A percentile compares a stretch with the other conserved stretches of the same genome.
phyloP scores from a whole-genome alignment of 805 yeast species.

The Barnettozyma salicaria region DNA sequence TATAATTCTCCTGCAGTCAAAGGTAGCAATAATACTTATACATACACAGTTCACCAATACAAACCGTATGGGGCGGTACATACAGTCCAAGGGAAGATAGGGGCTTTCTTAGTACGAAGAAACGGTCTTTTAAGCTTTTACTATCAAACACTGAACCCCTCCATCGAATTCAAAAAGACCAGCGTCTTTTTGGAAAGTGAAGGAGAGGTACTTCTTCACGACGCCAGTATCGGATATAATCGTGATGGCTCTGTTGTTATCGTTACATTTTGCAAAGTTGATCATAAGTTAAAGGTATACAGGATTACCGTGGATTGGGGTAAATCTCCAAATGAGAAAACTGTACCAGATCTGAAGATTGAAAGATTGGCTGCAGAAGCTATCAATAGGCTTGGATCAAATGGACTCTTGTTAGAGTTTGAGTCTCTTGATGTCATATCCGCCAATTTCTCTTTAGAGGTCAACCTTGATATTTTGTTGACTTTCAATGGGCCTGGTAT shows the following conservation, averaged over 20 bases:
- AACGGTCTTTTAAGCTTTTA: constrained; percentile 56
- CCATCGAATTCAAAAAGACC: constrained; percentile 47
- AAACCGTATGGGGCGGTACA: constrained; percentile 59
- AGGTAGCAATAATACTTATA: constrained; percentile 31
- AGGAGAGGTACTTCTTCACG: constrained; percentile 24
- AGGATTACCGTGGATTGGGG: constrained; percentile 51
- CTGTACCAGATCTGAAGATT: constrained; percentile 36
- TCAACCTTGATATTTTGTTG: constrained; percentile 42
- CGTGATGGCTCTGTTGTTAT: constrained; percentile 42
- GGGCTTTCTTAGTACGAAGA: constrained; percentile 58
- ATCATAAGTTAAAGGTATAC: constrained; percentile 37
- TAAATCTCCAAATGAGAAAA: constrained; percentile 31
- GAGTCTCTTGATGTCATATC: constrained; percentile 39
- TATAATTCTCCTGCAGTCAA: constrained; percentile 53
- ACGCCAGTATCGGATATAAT: constrained; percentile 47
- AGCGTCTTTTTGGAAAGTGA: constrained; percentile 28
- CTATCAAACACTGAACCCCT: constrained; percentile 55
- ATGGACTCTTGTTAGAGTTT: constrained; percentile 27
- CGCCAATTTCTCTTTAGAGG: constrained; percentile 36
- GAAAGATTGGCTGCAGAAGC: constrained; percentile 28
- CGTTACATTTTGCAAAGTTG: constrained; percentile 34
- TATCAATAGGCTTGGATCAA: constrained; percentile 21
- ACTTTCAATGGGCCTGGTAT: constrained; percentile 30
- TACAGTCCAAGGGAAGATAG: constrained; percentile 63
- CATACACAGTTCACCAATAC: constrained; percentile 54